A percentile compares a stretch with the other conserved stretches of the same genome.
Evolutionary conservation across 1,139 yeast genomes (phyloP).

Genomic region (Suhomyces maxii): DNA sequence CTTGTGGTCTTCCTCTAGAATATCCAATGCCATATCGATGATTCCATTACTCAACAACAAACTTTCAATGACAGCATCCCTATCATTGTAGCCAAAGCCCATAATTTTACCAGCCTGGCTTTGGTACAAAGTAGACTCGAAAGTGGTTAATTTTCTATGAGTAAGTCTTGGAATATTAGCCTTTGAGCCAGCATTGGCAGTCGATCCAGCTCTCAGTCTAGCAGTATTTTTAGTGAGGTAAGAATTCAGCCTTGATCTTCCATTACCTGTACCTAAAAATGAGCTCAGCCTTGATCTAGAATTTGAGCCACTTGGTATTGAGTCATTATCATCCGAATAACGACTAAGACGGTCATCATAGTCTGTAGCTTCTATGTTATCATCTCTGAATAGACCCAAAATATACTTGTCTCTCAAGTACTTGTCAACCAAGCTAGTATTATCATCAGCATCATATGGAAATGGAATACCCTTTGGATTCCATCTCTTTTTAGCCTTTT

Average conservation of each 20-base stretch:
- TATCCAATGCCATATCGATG: slow-evolving; percentile 48
- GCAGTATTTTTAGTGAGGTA: slow-evolving; percentile 10
- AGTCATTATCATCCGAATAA: slow-evolving; percentile 17
- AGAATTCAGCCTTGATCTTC: slow-evolving; percentile 23
- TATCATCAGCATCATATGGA: slow-evolving; percentile 69
- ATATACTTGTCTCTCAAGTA: slow-evolving; percentile 57
- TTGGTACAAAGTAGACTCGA: slow-evolving; percentile 43
- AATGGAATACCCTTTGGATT: slow-evolving; percentile 61
- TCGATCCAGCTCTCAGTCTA: slow-evolving; percentile 20
- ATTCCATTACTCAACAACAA: slow-evolving; percentile 49
- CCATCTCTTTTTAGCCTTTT: slow-evolving; percentile 62
- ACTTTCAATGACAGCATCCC: slow-evolving; percentile 52
- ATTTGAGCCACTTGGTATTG: slow-evolving; percentile 2
- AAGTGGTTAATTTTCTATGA: slow-evolving; percentile 44
- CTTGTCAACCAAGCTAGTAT: slow-evolving; percentile 41
- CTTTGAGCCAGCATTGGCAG: slow-evolving; percentile 1
- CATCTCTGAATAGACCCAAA: slow-evolving; percentile 45
- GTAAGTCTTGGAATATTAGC: slow-evolving; percentile 33
- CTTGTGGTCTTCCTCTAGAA: slow-evolving; percentile 42
- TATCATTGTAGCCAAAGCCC: slow-evolving; percentile 48
- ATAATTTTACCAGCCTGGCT: slow-evolving; percentile 39
- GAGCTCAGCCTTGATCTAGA: slow-evolving; percentile 12
- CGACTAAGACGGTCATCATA: slow-evolving; percentile 22
- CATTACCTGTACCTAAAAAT: slow-evolving; percentile 2
- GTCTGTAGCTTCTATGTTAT: slow-evolving; percentile 24